Conservation (phyloP, 2,329 filamentous ascomycete species). For the Hymenoscyphus occultus region DNA sequence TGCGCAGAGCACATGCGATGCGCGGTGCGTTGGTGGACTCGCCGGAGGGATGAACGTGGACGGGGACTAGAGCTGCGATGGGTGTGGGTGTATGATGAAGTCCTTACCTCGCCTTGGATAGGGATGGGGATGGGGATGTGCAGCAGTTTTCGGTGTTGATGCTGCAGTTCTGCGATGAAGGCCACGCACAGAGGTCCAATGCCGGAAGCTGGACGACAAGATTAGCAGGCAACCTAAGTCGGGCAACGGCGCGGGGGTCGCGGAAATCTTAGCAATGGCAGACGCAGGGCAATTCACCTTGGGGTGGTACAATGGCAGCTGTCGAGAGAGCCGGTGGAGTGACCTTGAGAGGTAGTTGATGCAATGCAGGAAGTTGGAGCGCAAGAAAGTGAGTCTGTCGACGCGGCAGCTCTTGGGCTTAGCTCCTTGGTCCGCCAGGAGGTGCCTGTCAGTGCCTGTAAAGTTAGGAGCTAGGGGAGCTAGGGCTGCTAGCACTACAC, state of each 20-base stretch:
- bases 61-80: background rate
- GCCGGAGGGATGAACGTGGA: background rate
- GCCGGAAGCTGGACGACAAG: constrained; percentile 1
- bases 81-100: background rate
- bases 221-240: background rate
- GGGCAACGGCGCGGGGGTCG: background rate
- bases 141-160: background rate
- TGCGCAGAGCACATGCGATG: constrained; percentile 1
- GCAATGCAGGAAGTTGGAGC: background rate
- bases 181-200: background rate
- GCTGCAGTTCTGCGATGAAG: background rate
- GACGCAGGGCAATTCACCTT: constrained; percentile 3
- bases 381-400: background rate
- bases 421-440: background rate
- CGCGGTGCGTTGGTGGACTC: constrained; percentile 1
- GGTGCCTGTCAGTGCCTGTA: too few species aligned
- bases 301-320: background rate
- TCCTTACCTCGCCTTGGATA: background rate
- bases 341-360: background rate
- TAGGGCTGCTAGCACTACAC: too few species aligned
- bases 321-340: background rate
- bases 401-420: background rate
- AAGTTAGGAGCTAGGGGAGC: too few species aligned
- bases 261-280: background rate
- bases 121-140: background rate